phyloP scores from a whole-genome alignment of 805 yeast species.

The Metschnikowia kofuensis region DNA sequence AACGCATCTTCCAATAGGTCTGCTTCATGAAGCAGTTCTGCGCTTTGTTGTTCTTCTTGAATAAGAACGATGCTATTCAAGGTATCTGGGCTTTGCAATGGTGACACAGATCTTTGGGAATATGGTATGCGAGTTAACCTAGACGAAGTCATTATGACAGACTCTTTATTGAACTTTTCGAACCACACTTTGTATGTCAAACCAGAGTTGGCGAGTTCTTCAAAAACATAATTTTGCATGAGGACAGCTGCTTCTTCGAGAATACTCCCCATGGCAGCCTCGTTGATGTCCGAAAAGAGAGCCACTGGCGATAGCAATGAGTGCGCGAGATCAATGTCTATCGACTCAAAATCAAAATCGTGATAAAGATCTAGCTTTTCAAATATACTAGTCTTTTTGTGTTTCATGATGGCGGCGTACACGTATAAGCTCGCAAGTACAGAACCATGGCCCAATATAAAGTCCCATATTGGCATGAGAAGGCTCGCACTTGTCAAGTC shows the following conservation, averaged over 20 bases:
- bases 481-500: conserved; percentile 51
- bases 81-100: background rate
- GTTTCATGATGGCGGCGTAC: conserved; percentile 54
- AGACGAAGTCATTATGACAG: conserved; percentile 37
- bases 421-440: conserved; percentile 55
- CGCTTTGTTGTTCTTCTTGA: conserved; percentile 35
- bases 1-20: conserved; percentile 22
- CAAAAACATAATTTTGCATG: conserved; percentile 25
- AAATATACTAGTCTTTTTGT: conserved; percentile 44
- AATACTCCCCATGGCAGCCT: conserved; percentile 26
- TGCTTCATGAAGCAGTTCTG: conserved; percentile 25
- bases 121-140: background rate
- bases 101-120: background rate
- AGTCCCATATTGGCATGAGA: conserved; percentile 66
- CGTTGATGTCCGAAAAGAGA: conserved; percentile 28
- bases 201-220: conserved; percentile 17
- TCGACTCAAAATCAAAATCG: conserved; percentile 10
- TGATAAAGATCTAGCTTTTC: conserved; percentile 15
- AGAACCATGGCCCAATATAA: conserved; percentile 54
- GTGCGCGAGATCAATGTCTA: conserved; percentile 37
- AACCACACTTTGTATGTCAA: conserved; percentile 34
- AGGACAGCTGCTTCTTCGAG: conserved; percentile 25
- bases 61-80: conserved; percentile 15
- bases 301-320: conserved; percentile 31
- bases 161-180: conserved; percentile 27